Base-by-base conservation (phyloP, 129 eudicot species). In the Deinandra increscens region DNA sequence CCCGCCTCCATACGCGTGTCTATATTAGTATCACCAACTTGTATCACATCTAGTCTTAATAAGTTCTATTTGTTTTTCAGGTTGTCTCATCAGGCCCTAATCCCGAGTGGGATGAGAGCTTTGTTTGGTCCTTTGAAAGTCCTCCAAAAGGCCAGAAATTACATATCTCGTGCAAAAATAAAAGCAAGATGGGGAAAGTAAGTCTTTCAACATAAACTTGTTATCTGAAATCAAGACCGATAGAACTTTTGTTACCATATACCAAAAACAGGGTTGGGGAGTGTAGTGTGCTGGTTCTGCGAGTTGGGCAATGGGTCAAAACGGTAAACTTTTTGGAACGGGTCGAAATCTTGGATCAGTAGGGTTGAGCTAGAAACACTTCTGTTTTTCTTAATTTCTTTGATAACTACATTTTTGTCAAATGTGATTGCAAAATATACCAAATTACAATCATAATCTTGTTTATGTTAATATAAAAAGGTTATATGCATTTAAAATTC, bases 111-210 rank as follows among this genome's bases (percentile, higher is more conserved):
- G 97, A 94, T 8, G 93, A 94, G 77, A 86, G 86, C 84, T 94
- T 94, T 70, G 77, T 87, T 46, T 94, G 99, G 99, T 82, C 97
- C 51, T 94, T 94, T 49, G 99, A 94, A 72, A 90, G 97, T 56
- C 99, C 99, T 68, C 99, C 99, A 48, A 94, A 94, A 74, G 99
- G 99, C 80, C 99, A 94, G 80, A 94, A 94, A 77, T 92, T 94
- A 79, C 99, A 90, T 33, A 94, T 94, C 44, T 84, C 97, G 34
- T 94, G 99, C 94, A 94, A 90, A 80, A 94, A 90, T 76, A 94
- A 94, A 85, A 94, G 97, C 96, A 94, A 89, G 69, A 91, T 94
- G 88, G 99, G 99, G 44, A 94, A 94, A 93, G 99, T 87, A 81
- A 77, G 49, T 73, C 50, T 59, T 75, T 56, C 62, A 29, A 50